These are phyloP conservation scores for Streptanthus diversifolius DNA, from an alignment of 345 rosid genomes.

Conservation along the genomic window DNA sequence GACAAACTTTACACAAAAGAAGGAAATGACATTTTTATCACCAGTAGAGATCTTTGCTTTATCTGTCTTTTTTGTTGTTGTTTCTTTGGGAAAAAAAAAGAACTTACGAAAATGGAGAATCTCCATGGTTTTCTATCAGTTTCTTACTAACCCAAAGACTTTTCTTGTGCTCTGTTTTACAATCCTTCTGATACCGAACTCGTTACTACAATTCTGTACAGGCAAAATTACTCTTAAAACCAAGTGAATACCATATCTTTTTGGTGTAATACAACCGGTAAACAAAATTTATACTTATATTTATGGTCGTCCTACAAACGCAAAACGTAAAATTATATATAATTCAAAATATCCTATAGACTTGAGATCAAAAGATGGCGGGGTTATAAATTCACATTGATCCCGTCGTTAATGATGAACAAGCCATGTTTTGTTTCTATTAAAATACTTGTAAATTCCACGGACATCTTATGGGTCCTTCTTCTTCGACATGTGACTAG, in stretches of 20 bases:
- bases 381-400: no score
- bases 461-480: not conserved
- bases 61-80: not conserved
- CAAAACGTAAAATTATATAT: no score
- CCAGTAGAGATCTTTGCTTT: not conserved
- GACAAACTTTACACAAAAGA: slow-evolving; percentile 28
- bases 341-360: no score
- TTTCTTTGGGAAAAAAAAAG: slow-evolving; percentile 13
- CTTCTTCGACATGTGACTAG: not conserved
- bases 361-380: no score
- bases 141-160: not conserved
- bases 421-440: no score
- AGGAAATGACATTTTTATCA: slow-evolving; percentile 25
- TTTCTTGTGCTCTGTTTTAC: not conserved
- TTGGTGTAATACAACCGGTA: no score
- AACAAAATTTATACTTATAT: no score
- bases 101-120: slow-evolving; percentile 15
- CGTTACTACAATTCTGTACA: no score
- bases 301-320: no score
- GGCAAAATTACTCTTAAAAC: no score
- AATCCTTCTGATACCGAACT: not conserved
- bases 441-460: not conserved
- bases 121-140: slow-evolving; percentile 16
- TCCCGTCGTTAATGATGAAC: no score
- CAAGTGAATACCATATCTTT: not conserved